phyloP scores from a whole-genome alignment of 2,329 filamentous ascomycete genomes.

The Epichloe coenophiala region DNA sequence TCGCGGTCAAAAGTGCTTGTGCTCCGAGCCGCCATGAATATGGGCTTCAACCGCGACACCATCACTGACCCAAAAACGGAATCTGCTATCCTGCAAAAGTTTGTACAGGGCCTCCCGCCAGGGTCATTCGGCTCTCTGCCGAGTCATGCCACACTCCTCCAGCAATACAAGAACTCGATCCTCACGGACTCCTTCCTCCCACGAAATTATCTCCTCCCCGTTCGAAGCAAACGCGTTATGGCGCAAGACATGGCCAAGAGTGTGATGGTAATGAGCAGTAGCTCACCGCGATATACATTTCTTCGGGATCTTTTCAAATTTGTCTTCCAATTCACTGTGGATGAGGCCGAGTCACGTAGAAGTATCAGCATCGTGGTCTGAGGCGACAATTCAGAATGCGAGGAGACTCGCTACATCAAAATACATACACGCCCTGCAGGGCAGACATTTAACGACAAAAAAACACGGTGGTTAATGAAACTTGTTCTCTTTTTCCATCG shows the following conservation, averaged over 20 bases:
- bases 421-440: not conserved
- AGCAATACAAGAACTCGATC: constrained; percentile 70
- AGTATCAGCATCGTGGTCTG: constrained; percentile 47
- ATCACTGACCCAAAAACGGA: constrained; percentile 31
- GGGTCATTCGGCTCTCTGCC: constrained; percentile 65
- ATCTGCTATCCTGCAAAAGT: constrained; percentile 50
- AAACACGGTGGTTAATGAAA: not conserved
- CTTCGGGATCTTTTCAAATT: constrained; percentile 69
- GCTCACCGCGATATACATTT: constrained; percentile 58
- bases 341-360: constrained; percentile 60
- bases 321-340: constrained; percentile 72
- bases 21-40: constrained; percentile 73
- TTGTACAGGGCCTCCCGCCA: constrained; percentile 60
- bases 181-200: constrained; percentile 51
- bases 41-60: constrained; percentile 57
- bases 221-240: constrained; percentile 42
- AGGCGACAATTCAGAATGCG: not conserved
- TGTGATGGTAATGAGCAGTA: constrained; percentile 60
- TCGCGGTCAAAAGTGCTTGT: constrained; percentile 66
- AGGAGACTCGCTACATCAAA: not conserved
- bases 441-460: not conserved
- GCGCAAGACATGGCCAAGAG: constrained; percentile 71
- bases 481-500: not conserved
- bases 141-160: constrained; percentile 58
- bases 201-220: constrained; percentile 28